Conservation (phyloP, 352 stramenopile genomes). For the Phytophthora cryptogea region DNA sequence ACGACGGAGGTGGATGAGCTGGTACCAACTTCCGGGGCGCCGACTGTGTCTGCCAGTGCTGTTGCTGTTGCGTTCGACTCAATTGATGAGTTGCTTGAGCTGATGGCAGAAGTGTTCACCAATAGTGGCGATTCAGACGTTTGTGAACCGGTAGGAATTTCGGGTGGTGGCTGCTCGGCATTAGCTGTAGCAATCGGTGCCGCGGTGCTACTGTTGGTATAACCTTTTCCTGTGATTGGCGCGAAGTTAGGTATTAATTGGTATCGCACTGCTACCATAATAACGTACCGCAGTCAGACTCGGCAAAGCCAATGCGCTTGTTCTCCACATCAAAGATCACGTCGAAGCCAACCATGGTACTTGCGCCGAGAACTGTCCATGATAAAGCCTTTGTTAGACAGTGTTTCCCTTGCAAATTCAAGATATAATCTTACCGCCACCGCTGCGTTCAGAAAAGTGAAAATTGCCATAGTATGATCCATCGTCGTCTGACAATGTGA, state of each 20-base stretch:
- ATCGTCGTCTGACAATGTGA: constrained; percentile 53
- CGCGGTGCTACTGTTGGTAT: constrained; percentile 16
- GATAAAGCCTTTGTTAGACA: constrained; percentile 8
- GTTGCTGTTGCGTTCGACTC: constrained; percentile 22
- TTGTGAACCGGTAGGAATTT: constrained; percentile 7
- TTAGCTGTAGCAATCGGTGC: constrained; percentile 10
- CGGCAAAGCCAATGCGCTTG: constrained; percentile 78
- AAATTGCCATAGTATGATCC: constrained; percentile 73
- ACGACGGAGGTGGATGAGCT: constrained; percentile 6
- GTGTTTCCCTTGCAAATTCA: constrained; percentile 5
- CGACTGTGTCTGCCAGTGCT: constrained; percentile 5
- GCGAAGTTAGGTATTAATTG: constrained; percentile 3
- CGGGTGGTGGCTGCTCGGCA: not conserved
- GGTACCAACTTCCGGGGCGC: constrained; percentile 1
- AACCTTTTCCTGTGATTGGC: constrained; percentile 21
- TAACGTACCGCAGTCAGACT: constrained; percentile 65
- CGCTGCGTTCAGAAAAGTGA: constrained; percentile 80
- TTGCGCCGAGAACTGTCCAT: constrained; percentile 70
- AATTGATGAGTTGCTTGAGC: constrained; percentile 12
- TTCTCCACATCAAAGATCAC: constrained; percentile 87
- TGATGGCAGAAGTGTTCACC: constrained; percentile 8
- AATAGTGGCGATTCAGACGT: constrained; percentile 2
- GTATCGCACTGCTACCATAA: not conserved
- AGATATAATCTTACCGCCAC: constrained; percentile 53
- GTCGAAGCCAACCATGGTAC: constrained; percentile 79